Evolutionary conservation across 2,329 filamentous ascomycete species (phyloP).

Genomic region (Alternaria ethzedia): DNA sequence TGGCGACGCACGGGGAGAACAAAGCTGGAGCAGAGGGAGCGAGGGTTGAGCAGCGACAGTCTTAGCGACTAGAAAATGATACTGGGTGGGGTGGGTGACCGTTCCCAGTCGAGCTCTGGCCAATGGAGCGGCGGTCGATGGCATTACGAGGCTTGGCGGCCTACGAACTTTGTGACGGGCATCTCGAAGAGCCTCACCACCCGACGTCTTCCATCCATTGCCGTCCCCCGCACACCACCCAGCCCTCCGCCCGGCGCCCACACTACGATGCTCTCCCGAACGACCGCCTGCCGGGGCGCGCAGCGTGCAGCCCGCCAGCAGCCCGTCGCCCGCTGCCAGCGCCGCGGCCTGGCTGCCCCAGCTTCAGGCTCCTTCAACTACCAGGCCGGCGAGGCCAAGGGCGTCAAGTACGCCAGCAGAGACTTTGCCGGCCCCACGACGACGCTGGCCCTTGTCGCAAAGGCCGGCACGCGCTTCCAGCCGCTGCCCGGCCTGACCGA

Average conservation of each 20-base stretch:
- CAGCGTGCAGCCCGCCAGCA: conserved; percentile 66
- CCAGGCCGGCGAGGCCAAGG: conserved; percentile 82
- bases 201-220: conserved; percentile 51
- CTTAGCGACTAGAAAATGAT: conserved; percentile 7
- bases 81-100: conserved; percentile 17
- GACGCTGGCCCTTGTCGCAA: conserved; percentile 88
- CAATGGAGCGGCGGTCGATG: conserved; percentile 14
- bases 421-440: conserved; percentile 88
- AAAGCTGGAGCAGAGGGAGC: neutral
- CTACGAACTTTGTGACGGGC: conserved; percentile 15
- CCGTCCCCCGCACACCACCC: conserved; percentile 58
- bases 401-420: conserved; percentile 91
- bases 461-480: conserved; percentile 94
- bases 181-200: conserved; percentile 20
- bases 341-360: conserved; percentile 70
- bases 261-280: conserved; percentile 70
- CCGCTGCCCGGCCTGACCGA: conserved; percentile 86
- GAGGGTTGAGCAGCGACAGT: neutral
- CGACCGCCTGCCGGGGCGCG: conserved; percentile 68
- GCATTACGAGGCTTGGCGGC: conserved; percentile 17
- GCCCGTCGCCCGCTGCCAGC: conserved; percentile 62
- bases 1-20: conserved; percentile 16
- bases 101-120: conserved; percentile 1
- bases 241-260: conserved; percentile 44
- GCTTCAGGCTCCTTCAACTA: conserved; percentile 82